phyloP scores from a whole-genome alignment of 371 early-diverging fungal genomes.

The Phascolomyces articulosus region DNA sequence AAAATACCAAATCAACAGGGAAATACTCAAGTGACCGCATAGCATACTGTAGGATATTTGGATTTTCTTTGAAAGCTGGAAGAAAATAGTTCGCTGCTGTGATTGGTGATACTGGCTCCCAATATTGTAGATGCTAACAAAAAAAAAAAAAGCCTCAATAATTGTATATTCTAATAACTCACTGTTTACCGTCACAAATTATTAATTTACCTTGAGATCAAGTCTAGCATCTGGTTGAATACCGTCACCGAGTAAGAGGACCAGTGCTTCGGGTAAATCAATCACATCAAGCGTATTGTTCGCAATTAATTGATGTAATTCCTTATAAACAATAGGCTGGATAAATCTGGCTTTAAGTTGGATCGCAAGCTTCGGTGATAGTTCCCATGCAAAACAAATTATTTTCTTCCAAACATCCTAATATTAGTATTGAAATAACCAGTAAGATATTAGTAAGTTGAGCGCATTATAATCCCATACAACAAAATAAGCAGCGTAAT shows the following conservation, averaged over 20 bases:
- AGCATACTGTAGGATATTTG: constrained; percentile 92
- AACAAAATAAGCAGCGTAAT: too few species aligned
- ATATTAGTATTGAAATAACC: not conserved
- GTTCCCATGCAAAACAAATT: constrained; percentile 81
- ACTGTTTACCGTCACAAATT: too few species aligned
- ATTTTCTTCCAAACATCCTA: constrained; percentile 74
- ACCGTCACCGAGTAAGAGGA: constrained; percentile 65
- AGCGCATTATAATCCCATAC: too few species aligned
- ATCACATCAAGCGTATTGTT: constrained; percentile 72
- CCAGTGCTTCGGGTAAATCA: constrained; percentile 74
- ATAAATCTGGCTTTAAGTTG: constrained; percentile 79
- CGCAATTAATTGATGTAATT: constrained; percentile 68
- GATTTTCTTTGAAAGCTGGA: constrained; percentile 70
- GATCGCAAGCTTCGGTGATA: constrained; percentile 80
- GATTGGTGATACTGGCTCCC: constrained; percentile 94
- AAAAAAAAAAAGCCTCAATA: not conserved
- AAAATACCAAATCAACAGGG: constrained; percentile 94
- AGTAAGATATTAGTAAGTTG: too few species aligned
- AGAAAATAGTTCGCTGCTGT: constrained; percentile 82
- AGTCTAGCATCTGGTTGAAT: constrained; percentile 37
- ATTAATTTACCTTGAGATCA: constrained; percentile 36
- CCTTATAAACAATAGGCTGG: constrained; percentile 64
- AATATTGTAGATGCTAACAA: constrained; percentile 79
- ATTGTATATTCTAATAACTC: too few species aligned
- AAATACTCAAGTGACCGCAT: constrained; percentile 89